phyloP scores from a whole-genome alignment of 345 rosid genomes.

The Salix suchowensis region DNA sequence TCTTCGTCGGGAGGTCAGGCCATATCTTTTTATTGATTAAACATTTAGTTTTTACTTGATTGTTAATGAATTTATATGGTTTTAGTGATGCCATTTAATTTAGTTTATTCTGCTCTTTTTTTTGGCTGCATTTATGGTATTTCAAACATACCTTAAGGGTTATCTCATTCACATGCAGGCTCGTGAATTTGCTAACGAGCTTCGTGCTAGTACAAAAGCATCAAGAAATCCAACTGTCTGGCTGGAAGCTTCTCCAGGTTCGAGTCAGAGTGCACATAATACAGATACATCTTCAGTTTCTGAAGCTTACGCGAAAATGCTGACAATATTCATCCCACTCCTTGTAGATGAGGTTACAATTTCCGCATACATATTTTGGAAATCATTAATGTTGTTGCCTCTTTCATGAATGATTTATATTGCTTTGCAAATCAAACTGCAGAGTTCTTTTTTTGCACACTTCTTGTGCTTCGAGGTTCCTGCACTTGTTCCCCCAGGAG shows the following conservation, averaged over 20 bases:
- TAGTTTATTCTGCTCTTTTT: neutral
- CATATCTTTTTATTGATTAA: constrained; percentile 8
- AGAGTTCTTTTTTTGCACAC: constrained; percentile 99
- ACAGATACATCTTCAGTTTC: constrained; percentile 89
- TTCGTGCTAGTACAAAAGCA: constrained; percentile 98
- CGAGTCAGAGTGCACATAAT: constrained; percentile 59
- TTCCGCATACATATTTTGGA: constrained; percentile 12
- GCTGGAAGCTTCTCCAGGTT: constrained; percentile 89
- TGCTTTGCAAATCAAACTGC: constrained; percentile 31
- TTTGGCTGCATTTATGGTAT: neutral
- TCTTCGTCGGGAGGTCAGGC: constrained; percentile 93
- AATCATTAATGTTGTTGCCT: constrained; percentile 7
- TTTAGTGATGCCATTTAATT: neutral
- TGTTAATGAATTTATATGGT: neutral
- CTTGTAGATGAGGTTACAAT: constrained; percentile 88
- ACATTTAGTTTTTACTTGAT: neutral
- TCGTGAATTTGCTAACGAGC: constrained; percentile 98
- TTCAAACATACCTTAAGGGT: neutral
- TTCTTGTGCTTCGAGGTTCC: constrained; percentile 99
- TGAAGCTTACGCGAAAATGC: constrained; percentile 95
- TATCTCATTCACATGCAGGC: constrained; percentile 52
- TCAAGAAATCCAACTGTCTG: constrained; percentile 89
- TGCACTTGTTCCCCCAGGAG: constrained; percentile 85
- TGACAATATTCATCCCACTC: constrained; percentile 93
- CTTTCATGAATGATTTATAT: constrained; percentile 11